phyloP scores from a whole-genome alignment of 495 filamentous ascomycete genomes.

The Neurospora africana region DNA sequence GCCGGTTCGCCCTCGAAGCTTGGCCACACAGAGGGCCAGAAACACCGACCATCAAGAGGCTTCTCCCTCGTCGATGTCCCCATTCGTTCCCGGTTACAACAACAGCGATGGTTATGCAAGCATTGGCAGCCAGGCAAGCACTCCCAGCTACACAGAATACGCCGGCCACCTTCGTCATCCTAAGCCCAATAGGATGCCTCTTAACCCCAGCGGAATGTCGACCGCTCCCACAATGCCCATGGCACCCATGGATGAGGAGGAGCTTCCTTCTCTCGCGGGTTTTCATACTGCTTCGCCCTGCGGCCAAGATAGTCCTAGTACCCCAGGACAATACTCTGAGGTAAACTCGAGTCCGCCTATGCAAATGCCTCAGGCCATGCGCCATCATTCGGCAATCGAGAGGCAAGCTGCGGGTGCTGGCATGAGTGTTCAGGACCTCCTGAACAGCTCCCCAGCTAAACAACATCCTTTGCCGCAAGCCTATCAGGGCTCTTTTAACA shows the following conservation, averaged over 20 bases:
- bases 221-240: not conserved
- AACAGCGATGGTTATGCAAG: not conserved
- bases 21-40: not conserved
- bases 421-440: not conserved
- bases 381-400: not conserved
- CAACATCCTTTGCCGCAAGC: not conserved
- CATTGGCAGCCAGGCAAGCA: not conserved
- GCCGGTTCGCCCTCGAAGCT: not conserved
- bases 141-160: not conserved
- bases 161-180: not conserved
- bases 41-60: not conserved
- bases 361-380: not conserved
- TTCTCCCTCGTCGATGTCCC: not conserved
- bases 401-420: not conserved
- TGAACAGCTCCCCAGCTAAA: not conserved
- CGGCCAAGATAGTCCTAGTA: not conserved
- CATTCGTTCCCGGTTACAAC: not conserved
- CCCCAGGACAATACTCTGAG: not conserved
- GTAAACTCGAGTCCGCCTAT: not conserved
- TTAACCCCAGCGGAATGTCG: not conserved
- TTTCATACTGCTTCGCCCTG: not conserved
- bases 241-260: not conserved
- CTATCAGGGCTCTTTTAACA: not conserved
- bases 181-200: not conserved
- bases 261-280: not conserved